Evolutionary conservation across 2,329 filamentous ascomycete genomes (phyloP).

Genomic region (Diaporthe vexans): DNA sequence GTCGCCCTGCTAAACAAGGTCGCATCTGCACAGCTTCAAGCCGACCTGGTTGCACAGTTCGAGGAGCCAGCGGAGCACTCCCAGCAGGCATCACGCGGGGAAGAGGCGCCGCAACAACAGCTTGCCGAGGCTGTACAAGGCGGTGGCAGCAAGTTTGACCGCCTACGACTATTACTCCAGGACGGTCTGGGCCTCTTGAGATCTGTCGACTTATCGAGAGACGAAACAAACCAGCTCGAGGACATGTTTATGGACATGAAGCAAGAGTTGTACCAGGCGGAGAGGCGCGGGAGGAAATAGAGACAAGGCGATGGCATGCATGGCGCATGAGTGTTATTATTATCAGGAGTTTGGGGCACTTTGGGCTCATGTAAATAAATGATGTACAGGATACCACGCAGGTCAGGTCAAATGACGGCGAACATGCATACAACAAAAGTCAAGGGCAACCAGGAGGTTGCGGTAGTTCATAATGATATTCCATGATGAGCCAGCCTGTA

Average conservation of each 20-base stretch:
- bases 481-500: conserved; percentile 3
- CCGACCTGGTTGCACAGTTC: conserved; percentile 23
- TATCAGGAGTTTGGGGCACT: conserved; percentile 34
- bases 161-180: conserved; percentile 68
- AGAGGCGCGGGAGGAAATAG: conserved; percentile 65
- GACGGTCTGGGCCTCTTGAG: conserved; percentile 72
- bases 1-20: neutral
- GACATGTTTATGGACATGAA: conserved; percentile 85
- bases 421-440: neutral
- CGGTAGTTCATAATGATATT: conserved; percentile 21
- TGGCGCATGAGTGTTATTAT: conserved; percentile 17
- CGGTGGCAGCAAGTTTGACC: conserved; percentile 53
- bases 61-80: conserved; percentile 28
- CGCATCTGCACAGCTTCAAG: conserved; percentile 9
- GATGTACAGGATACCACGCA: conserved; percentile 26
- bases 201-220: conserved; percentile 70
- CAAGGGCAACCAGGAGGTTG: neutral
- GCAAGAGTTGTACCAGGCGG: conserved; percentile 79
- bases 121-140: neutral
- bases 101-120: neutral
- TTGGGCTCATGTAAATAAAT: conserved; percentile 28
- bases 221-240: conserved; percentile 79
- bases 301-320: neutral
- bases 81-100: neutral
- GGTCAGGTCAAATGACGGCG: conserved; percentile 13